These are phyloP conservation scores for Lactifluus subvellereus DNA, from an alignment of 768 basidiomycete species.

Conservation along the genomic window DNA sequence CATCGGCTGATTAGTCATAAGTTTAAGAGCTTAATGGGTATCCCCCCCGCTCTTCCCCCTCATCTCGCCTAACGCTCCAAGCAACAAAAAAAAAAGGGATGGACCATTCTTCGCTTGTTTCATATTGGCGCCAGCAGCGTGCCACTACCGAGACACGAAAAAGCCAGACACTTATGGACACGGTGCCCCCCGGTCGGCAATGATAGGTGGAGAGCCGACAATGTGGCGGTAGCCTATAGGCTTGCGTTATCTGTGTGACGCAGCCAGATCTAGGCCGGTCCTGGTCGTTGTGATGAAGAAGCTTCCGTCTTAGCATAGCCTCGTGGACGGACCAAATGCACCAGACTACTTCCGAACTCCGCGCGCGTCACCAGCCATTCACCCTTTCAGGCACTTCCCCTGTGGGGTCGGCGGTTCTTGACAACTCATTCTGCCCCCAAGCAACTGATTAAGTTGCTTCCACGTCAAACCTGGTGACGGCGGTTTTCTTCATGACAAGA, in stretches of 20 bases:
- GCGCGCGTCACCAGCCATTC: conserved; percentile 21
- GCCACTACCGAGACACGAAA: background rate
- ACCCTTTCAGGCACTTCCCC: conserved; percentile 23
- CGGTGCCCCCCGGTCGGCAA: conserved; percentile 8
- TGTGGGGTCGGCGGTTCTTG: conserved; percentile 25
- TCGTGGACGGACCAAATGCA: conserved; percentile 17
- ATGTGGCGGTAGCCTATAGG: conserved; percentile 16
- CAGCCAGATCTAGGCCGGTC: conserved; percentile 21
- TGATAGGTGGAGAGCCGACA: conserved; percentile 6
- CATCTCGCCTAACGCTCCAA: conserved; percentile 10
- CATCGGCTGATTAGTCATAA: conserved; percentile 36
- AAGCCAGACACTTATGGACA: background rate
- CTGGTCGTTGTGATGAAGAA: conserved; percentile 19
- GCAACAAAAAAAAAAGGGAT: background rate
- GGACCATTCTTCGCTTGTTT: conserved; percentile 5
- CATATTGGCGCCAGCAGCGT: background rate
- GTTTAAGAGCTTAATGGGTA: conserved; percentile 41
- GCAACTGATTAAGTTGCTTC: conserved; percentile 24
- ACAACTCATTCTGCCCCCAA: conserved; percentile 16
- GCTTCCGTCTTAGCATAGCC: conserved; percentile 24
- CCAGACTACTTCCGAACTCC: conserved; percentile 22
- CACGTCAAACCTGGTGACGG: conserved; percentile 22
- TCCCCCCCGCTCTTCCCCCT: conserved; percentile 27
- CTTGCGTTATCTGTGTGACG: conserved; percentile 22
- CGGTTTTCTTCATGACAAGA: conserved; percentile 12